Base-by-base conservation (phyloP, 2,329 filamentous ascomycete genomes). In the Fusarium algeriense region DNA sequence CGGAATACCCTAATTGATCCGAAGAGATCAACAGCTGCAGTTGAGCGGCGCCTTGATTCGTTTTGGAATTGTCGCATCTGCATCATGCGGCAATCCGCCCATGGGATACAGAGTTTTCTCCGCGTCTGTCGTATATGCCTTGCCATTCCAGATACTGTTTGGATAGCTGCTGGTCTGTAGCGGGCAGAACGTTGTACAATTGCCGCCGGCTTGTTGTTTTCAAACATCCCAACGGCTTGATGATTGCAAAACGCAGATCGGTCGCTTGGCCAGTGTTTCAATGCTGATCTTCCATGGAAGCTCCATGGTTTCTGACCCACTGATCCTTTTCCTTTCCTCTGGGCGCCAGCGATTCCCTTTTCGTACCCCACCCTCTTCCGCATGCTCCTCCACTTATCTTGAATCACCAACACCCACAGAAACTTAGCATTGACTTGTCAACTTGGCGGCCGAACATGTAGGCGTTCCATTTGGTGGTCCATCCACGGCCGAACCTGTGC, bases 1-100 rank as follows among this genome's bases (percentile, higher is more conserved):
- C 65, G 74, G 69, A 71, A 75, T 64, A 52, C 32, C 58, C 73
- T 69, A 67, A 73, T 76, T 60, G 71, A 65, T 49, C 65, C 73
- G 67, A 73, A 37, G 63, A 73, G 70, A 76, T 76, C 74, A 74
- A 71, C 63, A 59, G 53, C 62, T 45, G 49, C 44, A 59, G 60
- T 38, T 53, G n/a, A 63, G 59, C 61, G 54, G 66, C 57, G 48
- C 58, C 44, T 67, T 75, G 68, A 69, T 76, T 76, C 64, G 62
- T 55, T 59, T 74, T 66, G 69, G 56, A 45, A 57, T 60, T 65
- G 60, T 63, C 49, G 54, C 65, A 70, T 73, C 64, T 67, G 74
- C 74, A 75, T 53, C 68, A 61, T 69, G 70, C 57, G 43, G 54
- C 52, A 71, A 48, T 52, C 56, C 60, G 67, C 50, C 64, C 54